phyloP scores from a whole-genome alignment of 495 filamentous ascomycete genomes.

The Aspergillus saccharolyticus region DNA sequence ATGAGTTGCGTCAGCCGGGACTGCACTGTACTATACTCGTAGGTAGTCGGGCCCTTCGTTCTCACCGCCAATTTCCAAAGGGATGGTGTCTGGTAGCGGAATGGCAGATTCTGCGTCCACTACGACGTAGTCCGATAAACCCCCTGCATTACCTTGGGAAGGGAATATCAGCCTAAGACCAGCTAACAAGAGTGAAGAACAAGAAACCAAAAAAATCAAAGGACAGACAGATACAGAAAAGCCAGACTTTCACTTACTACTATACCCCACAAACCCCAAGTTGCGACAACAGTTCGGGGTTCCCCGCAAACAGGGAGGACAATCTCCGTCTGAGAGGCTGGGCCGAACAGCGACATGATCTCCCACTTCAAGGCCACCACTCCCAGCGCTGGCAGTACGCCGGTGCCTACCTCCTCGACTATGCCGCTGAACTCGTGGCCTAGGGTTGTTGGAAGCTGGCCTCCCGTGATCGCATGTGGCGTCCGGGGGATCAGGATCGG shows the following conservation, averaged over 20 bases:
- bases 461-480: constrained; percentile 56
- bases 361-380: constrained; percentile 44
- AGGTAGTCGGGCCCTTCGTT: background rate
- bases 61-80: constrained; percentile 28
- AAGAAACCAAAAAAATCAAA: no score
- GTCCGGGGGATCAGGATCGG: constrained; percentile 50
- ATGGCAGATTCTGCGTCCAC: constrained; percentile 31
- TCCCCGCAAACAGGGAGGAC: constrained; percentile 46
- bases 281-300: constrained; percentile 53
- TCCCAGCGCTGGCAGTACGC: constrained; percentile 33
- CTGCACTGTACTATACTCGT: background rate
- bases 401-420: constrained; percentile 51
- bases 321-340: constrained; percentile 54
- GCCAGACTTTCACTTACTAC: constrained; percentile 35
- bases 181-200: no score
- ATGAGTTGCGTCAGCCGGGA: background rate
- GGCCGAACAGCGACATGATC: constrained; percentile 55
- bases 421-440: constrained; percentile 61
- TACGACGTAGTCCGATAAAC: constrained; percentile 52
- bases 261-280: constrained; percentile 57
- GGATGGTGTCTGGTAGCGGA: constrained; percentile 20
- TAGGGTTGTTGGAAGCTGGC: constrained; percentile 51
- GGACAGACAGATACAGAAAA: no score
- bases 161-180: background rate
- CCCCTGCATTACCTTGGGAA: constrained; percentile 36